Evolutionary conservation across 139 green algal species (phyloP), one percentile per base, ranked within the genome.

Genomic region (Parachlorella kessleri): DNA sequence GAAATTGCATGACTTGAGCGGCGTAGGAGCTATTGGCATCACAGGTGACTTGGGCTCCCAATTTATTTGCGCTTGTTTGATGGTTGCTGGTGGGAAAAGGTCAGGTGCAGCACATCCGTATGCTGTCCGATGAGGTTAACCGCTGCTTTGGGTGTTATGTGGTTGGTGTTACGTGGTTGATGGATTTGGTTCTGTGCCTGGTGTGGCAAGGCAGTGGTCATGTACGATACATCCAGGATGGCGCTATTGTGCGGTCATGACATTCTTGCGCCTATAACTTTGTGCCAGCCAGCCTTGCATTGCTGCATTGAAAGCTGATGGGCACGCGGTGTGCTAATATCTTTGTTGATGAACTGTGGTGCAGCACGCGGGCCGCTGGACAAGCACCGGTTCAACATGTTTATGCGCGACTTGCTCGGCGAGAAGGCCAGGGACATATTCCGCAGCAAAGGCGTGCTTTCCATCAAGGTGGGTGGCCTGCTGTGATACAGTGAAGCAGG

Each of bases 361-460:
- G 26, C 39, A 38, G 14, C 69, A 63, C 18, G 10, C 8, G 18
- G 18, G 28, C 69, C 26, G 30, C 36, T 38, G 39, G 2, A 39
- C 70, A 75, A 93, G 75, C 94, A 94, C 82, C 86, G 87, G 42
- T 95, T 97, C 85, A 95, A 96, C 86, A 93, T 93, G 89, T 97
- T 94, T 83, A 97, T 97, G 88, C 73, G 48, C 59, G 90, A 59
- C 80, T 80, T 96, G 70, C 83, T 96, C 9, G 64, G 81, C 7
- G 90, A 95, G 74, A 96, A 93, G 84, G 87, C 86, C 35, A 89
- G 88, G 79, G 93, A 97, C 88, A 96, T 97, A 79, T 93, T 95
- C 81, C 84, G 93, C 32, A 94, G 86, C 84, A 97, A 97, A 83
- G 93, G 93, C 40, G 85, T 95, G 66, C 87, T 97, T 3, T 89